Evolutionary conservation across 257 asterid genomes (phyloP).

Genomic region (Mitragyna speciosa): DNA sequence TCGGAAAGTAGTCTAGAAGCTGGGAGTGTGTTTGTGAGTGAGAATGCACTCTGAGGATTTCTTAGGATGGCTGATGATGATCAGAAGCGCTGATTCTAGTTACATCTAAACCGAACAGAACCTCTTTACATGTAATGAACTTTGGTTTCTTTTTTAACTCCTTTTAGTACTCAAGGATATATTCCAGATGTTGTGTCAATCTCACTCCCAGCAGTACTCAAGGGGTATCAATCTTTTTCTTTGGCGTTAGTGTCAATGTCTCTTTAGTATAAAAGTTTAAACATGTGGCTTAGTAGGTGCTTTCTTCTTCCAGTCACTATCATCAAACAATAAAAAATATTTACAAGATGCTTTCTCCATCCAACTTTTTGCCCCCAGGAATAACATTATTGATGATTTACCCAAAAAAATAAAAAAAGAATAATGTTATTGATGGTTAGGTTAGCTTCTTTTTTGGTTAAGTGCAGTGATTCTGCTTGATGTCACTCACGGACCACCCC

Average conservation of each 20-base stretch:
- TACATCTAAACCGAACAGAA: background rate
- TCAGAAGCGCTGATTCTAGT: background rate
- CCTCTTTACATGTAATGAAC: background rate
- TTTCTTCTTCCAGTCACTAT: constrained; percentile 43
- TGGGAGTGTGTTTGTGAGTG: background rate
- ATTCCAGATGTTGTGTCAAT: constrained; percentile 31
- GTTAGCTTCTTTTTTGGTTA: constrained; percentile 12
- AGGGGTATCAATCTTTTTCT: constrained; percentile 33
- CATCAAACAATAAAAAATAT: constrained; percentile 4
- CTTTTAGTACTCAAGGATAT: constrained; percentile 26
- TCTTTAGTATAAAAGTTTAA: constrained; percentile 60
- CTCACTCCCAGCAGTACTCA: background rate
- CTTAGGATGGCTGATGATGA: background rate
- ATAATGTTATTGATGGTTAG: constrained; percentile 8
- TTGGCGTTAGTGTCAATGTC: constrained; percentile 38
- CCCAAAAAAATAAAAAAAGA: background rate
- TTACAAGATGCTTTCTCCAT: constrained; percentile 56
- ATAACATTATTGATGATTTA: too few species aligned
- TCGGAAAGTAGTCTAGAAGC: constrained; percentile 23
- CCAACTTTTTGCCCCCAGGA: constrained; percentile 21
- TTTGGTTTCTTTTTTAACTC: background rate
- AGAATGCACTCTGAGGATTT: constrained; percentile 12
- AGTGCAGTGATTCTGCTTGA: constrained; percentile 14
- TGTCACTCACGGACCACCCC: constrained; percentile 14
- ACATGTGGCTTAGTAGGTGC: constrained; percentile 37